Conservation (phyloP, 805 yeast species). For the Metschnikowia anglica region DNA sequence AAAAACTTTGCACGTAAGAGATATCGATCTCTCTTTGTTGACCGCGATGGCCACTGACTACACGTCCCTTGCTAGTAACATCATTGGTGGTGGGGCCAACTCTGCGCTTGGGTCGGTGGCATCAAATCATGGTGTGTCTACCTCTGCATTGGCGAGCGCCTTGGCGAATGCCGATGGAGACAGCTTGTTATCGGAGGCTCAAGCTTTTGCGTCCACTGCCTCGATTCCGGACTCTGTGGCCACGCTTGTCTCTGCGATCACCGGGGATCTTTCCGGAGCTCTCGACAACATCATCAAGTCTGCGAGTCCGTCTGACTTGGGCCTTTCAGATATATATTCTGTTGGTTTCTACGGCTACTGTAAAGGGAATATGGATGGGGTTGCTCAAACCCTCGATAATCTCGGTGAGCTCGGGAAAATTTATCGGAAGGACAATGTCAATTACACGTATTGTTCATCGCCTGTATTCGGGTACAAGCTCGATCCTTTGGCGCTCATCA, state of each 20-base stretch:
- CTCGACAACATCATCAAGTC: slow-evolving; percentile 22
- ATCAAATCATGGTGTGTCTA: slow-evolving; percentile 9
- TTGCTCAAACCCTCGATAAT: slow-evolving; percentile 3
- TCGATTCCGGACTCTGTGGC: slow-evolving; percentile 19
- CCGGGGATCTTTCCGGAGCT: slow-evolving; percentile 18
- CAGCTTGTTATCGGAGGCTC: slow-evolving; percentile 14
- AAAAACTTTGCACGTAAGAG: slow-evolving; percentile 7
- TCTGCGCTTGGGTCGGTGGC: slow-evolving; percentile 10
- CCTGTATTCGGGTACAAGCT: slow-evolving; percentile 57
- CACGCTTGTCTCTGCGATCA: slow-evolving; percentile 15
- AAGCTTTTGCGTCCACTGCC: slow-evolving; percentile 15
- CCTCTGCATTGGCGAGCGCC: slow-evolving; percentile 10
- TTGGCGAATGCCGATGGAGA: slow-evolving; percentile 7
- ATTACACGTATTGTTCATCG: slow-evolving; percentile 50
- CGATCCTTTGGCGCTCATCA: slow-evolving; percentile 46
- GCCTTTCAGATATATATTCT: slow-evolving; percentile 42
- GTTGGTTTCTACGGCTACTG: slow-evolving; percentile 47
- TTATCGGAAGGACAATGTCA: slow-evolving; percentile 31
- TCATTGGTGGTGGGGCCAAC: slow-evolving; percentile 5
- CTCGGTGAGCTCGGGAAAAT: slow-evolving; percentile 19
- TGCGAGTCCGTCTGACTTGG: slow-evolving; percentile 33
- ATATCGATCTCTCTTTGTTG: slow-evolving; percentile 4
- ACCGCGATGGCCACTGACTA: slow-evolving; percentile 7
- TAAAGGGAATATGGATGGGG: slow-evolving; percentile 27
- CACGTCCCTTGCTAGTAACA: slow-evolving; percentile 5